Evolutionary conservation across 108 stramenopile genomes (phyloP).

Genomic region (Aurantiochytrium sp.): DNA sequence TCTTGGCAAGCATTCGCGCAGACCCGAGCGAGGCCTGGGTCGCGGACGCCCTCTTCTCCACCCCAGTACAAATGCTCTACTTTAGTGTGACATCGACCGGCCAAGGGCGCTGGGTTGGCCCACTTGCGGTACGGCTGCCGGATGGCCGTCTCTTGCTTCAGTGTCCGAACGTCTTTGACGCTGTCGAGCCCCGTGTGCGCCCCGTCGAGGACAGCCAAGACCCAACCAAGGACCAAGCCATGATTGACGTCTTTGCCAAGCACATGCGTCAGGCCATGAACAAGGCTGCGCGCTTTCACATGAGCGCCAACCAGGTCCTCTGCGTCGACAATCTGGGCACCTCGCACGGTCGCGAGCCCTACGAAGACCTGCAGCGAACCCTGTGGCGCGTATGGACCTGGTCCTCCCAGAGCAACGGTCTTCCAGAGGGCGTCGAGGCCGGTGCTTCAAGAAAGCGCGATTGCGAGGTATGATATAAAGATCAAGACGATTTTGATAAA

Average conservation of each 20-base stretch:
- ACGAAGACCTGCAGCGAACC: not conserved
- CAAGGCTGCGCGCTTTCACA: not conserved
- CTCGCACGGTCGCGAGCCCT: not conserved
- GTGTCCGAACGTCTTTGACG: slow-evolving; percentile 1
- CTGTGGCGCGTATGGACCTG: slow-evolving; percentile 12
- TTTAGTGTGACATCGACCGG: not conserved
- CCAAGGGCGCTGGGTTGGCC: not conserved
- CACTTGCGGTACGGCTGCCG: not conserved
- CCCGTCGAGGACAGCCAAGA: not conserved
- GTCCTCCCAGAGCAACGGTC: not conserved
- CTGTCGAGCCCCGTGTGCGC: not conserved
- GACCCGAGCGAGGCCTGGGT: not conserved
- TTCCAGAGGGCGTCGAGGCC: not conserved
- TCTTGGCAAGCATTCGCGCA: not conserved
- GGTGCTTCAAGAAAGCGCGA: not conserved
- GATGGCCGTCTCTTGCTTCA: not conserved
- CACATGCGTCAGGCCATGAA: not conserved
- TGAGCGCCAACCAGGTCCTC: not conserved
- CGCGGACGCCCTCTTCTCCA: not conserved
- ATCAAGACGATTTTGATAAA: too few relatives aligned
- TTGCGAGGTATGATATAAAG: not conserved
- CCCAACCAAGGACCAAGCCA: not conserved
- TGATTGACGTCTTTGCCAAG: not conserved
- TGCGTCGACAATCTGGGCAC: not conserved
- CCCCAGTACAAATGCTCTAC: not conserved